Evolutionary conservation across 768 basidiomycete species (phyloP), one percentile per base, ranked within the genome.

Genomic region (Panaeolus cyanescens): DNA sequence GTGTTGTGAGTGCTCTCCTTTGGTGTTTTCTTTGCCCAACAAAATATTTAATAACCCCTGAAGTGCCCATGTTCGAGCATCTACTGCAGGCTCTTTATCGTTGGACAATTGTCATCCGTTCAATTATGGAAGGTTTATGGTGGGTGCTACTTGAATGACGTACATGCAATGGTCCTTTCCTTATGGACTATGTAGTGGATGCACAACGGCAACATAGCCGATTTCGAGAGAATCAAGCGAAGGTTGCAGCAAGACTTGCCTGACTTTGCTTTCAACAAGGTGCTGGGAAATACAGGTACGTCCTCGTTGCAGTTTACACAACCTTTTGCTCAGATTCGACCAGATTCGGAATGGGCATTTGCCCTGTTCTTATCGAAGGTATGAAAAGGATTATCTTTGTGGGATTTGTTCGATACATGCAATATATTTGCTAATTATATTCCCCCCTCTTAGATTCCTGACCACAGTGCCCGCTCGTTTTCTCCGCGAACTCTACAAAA

Each of bases 281-380:
- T 96, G 1, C 88, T 91, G 59, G 97, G 97, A 58, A 96, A 98
- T 69, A 99, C 97, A 28, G 93, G 93, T 91, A 61, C 57, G 79
- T 66, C 31, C 5, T 50, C 33, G 19, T 6, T 28, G 31, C 25
- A 32, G 31, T 33, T 56, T 54, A 12, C 10, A 54, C 28, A 36
- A 19, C 34, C 30, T 42, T 55, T 54, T n/a, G n/a, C 25, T 39
- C 32, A 60, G 54, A 58, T 54, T 37, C 17, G 30, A 19, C 60
- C 31, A 91, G 96, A 99, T 75, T 96, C 94, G 3, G 96, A 99
- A 80, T 98, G 96, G 95, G 90, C 93, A 5, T 99, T 99, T 71
- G 95, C 93, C 7, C 76, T 96, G 55, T 92, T 96, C 72, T 75
- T 99, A 31, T 93, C 95, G 2, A 92, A 90, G 79, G 93, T 87